phyloP scores from a whole-genome alignment of 202 grass and related monocot species.

The Zizania palustris region DNA sequence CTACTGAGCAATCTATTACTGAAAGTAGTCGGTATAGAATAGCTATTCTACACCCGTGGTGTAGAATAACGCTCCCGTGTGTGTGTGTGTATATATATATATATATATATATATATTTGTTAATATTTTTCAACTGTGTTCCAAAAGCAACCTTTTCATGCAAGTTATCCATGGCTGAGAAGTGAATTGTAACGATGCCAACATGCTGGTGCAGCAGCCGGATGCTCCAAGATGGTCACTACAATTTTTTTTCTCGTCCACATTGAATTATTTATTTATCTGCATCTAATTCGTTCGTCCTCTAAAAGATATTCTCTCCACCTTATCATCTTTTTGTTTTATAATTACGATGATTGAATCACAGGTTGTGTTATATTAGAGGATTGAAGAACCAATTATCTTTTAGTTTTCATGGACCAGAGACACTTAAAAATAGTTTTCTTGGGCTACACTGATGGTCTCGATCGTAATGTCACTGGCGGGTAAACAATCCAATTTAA shows the following conservation, averaged over 20 bases:
- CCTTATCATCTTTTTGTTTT: not conserved
- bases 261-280: not conserved
- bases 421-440: too few species aligned
- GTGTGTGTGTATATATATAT: too few species aligned
- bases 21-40: too few species aligned
- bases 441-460: too few species aligned
- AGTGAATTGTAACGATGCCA: constrained; percentile 1
- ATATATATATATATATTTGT: constrained; percentile 41
- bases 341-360: not conserved
- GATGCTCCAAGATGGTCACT: not conserved
- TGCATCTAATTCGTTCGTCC: constrained; percentile 16
- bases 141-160: not conserved
- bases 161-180: constrained; percentile 7
- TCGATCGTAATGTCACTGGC: too few species aligned
- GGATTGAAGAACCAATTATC: not conserved
- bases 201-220: not conserved
- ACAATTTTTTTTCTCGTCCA: not conserved
- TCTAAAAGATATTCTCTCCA: not conserved
- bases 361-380: not conserved
- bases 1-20: too few species aligned
- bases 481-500: too few species aligned
- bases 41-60: too few species aligned
- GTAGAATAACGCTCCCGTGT: too few species aligned
- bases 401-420: not conserved
- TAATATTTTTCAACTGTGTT: not conserved